Percentiles rank a stretch among this genome's conserved stretches.
Conservation (phyloP, 371 early-diverging fungal genomes). For the Mortierella sp. region DNA sequence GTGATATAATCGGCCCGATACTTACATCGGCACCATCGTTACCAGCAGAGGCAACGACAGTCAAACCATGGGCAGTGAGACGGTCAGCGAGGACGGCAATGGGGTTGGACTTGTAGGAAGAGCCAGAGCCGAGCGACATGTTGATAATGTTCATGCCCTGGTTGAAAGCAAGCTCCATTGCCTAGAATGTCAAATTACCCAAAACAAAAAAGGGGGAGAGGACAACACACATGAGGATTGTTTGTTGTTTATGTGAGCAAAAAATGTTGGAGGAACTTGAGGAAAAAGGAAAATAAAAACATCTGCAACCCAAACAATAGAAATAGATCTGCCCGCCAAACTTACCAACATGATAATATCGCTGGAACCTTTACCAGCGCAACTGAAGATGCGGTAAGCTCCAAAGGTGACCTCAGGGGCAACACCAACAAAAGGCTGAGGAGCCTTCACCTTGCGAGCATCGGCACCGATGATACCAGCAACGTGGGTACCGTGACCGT, state of each 20-base stretch:
- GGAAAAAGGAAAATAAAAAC: background rate
- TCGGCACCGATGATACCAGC: constrained; percentile 64
- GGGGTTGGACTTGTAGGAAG: constrained; percentile 58
- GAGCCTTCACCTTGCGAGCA: constrained; percentile 45
- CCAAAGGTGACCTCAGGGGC: constrained; percentile 74
- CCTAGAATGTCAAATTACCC: constrained; percentile 59
- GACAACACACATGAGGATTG: constrained; percentile 58
- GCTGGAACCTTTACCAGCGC: constrained; percentile 61
- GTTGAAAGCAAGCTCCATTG: constrained; percentile 65
- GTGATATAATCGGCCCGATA: constrained; percentile 66
- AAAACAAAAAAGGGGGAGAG: too few relatives aligned
- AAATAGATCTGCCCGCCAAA: background rate
- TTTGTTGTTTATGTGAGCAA: background rate
- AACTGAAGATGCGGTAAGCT: constrained; percentile 71
- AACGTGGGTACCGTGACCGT: constrained; percentile 65
- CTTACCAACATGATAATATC: constrained; percentile 59
- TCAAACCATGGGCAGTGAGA: constrained; percentile 54
- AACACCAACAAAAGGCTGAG: constrained; percentile 61
- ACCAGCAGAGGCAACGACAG: constrained; percentile 71
- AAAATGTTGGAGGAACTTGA: background rate
- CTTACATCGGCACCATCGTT: constrained; percentile 72
- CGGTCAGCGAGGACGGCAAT: constrained; percentile 54
- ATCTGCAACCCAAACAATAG: background rate
- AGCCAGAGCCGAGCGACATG: constrained; percentile 67
- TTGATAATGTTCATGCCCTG: constrained; percentile 70